Evolutionary conservation across 2,329 filamentous ascomycete species (phyloP), one percentile per base, ranked within the genome.

Genomic region (Huntiella abstrusa): DNA sequence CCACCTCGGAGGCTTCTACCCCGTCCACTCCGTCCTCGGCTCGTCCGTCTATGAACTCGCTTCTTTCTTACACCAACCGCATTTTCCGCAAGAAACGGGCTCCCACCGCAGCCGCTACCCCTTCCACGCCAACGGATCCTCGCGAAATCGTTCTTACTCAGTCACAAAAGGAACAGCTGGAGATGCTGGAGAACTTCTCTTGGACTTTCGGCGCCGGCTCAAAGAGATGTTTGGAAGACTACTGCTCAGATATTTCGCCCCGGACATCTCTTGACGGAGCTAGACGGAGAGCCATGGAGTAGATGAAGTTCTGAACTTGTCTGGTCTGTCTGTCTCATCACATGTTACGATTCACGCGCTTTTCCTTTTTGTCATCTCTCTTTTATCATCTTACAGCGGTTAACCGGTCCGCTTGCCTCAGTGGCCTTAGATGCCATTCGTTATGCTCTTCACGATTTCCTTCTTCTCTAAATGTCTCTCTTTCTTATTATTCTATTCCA

Each of bases 131-230:
- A 28, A 28, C 22, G 6, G 64, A 69, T 53, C 65, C 65, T 5
- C 62, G 63, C 56, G 64, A 68, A 55, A 59, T 62, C 52, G 64
- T 64, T 19, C 58, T 68, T 43, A 67, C 63, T 6, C 58, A 61
- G 47, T 59, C 64, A 45, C 68, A 69, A 55, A 58, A 68, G 13
- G 58, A 60, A 46, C 63, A 69, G 53, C 66, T 68, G 54, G 62
- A 68, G 56, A 59, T 66, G 55, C 59, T 70, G 34, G 59, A 59
- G 49, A 56, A 62, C 47, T 70, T 67, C 57, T 63, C 59, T 47
- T 63, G 66, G 55, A 64, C 60, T 8, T 70, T 70, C 52, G 67
- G 67, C 35, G 56, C 62, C 32, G 57, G 55, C 8, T 28, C 22
- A 28, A 28, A 28, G 22, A 28, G 22, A 28, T 34, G 39, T 33